Conservation (phyloP, 2,329 filamentous ascomycete species). For the Polytolypa hystricis region DNA sequence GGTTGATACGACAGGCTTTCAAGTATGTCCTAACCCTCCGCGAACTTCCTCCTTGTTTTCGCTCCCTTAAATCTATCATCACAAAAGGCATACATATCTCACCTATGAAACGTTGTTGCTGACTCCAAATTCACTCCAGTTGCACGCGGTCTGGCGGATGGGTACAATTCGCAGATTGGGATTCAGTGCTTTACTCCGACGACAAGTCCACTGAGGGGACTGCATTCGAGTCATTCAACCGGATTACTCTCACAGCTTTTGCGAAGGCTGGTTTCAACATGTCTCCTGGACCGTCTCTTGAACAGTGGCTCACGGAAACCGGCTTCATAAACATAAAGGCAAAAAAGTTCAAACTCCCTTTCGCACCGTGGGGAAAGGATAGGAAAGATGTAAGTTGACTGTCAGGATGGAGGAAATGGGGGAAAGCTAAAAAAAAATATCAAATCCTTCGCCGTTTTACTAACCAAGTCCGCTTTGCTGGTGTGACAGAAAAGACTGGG, state of each 20-base stretch:
- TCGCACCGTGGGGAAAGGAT: slow-evolving; percentile 5
- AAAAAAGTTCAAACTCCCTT: slow-evolving; percentile 1
- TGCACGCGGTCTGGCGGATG: slow-evolving; percentile 29
- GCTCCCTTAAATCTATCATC: too few species aligned
- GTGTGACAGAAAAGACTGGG: slow-evolving; percentile 15
- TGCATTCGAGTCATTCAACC: slow-evolving; percentile 7
- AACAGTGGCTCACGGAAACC: slow-evolving; percentile 4
- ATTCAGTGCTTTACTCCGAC: not conserved
- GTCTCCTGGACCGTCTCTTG: not conserved
- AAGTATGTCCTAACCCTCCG: slow-evolving; percentile 2
- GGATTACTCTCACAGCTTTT: slow-evolving; percentile 4
- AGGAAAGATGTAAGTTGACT: slow-evolving; percentile 1
- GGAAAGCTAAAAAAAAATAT: too few species aligned
- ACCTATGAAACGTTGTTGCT: not conserved
- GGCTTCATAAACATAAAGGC: slow-evolving; percentile 4
- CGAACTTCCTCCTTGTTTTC: too few species aligned
- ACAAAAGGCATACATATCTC: not conserved
- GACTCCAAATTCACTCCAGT: slow-evolving; percentile 1
- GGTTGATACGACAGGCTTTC: slow-evolving; percentile 4
- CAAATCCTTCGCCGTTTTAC: slow-evolving; percentile 12
- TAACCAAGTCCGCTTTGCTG: slow-evolving; percentile 11
- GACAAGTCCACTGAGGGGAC: slow-evolving; percentile 4
- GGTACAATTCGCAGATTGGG: slow-evolving; percentile 29
- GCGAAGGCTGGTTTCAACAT: slow-evolving; percentile 6
- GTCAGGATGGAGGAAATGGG: not conserved